These are phyloP conservation scores for Fusarium circinatum DNA, from an alignment of 2,329 filamentous ascomycete genomes.

Conservation along the genomic window DNA sequence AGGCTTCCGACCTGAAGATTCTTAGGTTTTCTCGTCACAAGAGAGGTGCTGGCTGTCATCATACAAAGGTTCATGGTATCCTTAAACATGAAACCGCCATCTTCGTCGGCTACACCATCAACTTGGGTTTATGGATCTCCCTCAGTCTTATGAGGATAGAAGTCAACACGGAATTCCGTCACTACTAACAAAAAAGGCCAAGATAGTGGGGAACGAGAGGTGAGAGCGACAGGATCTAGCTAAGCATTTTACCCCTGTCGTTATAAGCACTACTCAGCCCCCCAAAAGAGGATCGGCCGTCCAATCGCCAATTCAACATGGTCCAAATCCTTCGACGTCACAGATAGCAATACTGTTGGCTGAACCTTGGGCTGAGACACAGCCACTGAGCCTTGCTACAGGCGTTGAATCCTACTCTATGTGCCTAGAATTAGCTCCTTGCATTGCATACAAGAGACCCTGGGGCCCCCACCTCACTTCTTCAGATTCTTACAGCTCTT, in stretches of 20 bases:
- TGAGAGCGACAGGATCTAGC: not conserved
- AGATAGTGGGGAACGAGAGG: not conserved
- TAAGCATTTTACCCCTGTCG: conserved; percentile 1
- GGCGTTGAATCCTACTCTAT: not conserved
- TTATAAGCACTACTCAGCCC: not conserved
- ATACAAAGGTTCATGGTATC: not conserved
- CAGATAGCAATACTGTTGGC: not conserved
- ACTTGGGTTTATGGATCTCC: not conserved
- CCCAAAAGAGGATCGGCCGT: not conserved
- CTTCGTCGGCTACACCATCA: not conserved
- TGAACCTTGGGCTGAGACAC: conserved; percentile 1
- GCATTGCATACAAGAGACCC: conserved; percentile 8
- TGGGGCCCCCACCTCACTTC: not conserved
- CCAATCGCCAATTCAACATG: not conserved
- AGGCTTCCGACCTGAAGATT: too few species aligned
- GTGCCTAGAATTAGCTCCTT: not conserved
- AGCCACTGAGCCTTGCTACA: conserved; percentile 6
- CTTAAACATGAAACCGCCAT: not conserved
- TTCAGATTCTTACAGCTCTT: not conserved
- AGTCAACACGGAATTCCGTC: not conserved
- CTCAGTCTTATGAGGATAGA: not conserved
- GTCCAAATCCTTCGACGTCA: conserved; percentile 22
- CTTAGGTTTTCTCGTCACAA: not conserved
- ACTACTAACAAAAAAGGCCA: not conserved
- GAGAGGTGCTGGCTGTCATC: not conserved